Percentiles rank a stretch among this genome's conserved stretches.
Conservation (phyloP, 768 basidiomycete genomes). For the Tylopilus balloui region DNA sequence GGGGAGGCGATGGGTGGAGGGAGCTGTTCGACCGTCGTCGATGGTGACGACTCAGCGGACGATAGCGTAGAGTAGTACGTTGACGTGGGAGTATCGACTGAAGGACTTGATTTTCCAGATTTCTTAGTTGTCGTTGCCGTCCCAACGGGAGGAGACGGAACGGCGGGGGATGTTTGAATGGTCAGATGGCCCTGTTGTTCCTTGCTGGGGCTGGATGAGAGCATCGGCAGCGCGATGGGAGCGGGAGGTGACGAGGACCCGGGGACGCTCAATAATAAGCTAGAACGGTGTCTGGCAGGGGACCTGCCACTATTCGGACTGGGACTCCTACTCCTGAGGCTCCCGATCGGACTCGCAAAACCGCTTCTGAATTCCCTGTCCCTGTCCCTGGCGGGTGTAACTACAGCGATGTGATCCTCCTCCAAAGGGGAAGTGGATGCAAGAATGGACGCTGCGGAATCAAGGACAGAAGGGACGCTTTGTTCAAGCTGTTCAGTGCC, state of each 20-base stretch:
- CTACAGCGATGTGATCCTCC: slow-evolving; percentile 57
- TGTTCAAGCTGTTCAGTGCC: slow-evolving; percentile 71
- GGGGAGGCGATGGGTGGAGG: slow-evolving; percentile 22
- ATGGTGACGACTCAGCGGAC: slow-evolving; percentile 37
- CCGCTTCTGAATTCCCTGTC: slow-evolving; percentile 43
- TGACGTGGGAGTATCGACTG: slow-evolving; percentile 46
- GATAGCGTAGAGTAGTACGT: slow-evolving; percentile 43
- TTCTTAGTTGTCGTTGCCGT: slow-evolving; percentile 5
- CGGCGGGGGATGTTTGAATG: slow-evolving; percentile 23
- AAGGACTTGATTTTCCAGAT: slow-evolving; percentile 15
- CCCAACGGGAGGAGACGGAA: slow-evolving; percentile 3
- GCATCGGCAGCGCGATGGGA: slow-evolving; percentile 19
- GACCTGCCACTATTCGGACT: slow-evolving; percentile 48
- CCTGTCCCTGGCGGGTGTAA: slow-evolving; percentile 45
- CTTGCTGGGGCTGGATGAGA: slow-evolving; percentile 28
- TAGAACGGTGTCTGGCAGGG: slow-evolving; percentile 35
- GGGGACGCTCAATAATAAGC: slow-evolving; percentile 49
- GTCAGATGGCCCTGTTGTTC: slow-evolving; percentile 19
- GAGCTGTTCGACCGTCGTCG: slow-evolving; percentile 34
- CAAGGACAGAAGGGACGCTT: slow-evolving; percentile 80
- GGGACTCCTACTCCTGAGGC: slow-evolving; percentile 60
- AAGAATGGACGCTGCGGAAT: slow-evolving; percentile 75
- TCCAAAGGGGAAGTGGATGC: slow-evolving; percentile 42
- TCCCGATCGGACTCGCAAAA: slow-evolving; percentile 61
- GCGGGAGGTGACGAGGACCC: slow-evolving; percentile 25